phyloP scores from a whole-genome alignment of 2,329 filamentous ascomycete species.

The Ambrosiella cleistominuta region DNA sequence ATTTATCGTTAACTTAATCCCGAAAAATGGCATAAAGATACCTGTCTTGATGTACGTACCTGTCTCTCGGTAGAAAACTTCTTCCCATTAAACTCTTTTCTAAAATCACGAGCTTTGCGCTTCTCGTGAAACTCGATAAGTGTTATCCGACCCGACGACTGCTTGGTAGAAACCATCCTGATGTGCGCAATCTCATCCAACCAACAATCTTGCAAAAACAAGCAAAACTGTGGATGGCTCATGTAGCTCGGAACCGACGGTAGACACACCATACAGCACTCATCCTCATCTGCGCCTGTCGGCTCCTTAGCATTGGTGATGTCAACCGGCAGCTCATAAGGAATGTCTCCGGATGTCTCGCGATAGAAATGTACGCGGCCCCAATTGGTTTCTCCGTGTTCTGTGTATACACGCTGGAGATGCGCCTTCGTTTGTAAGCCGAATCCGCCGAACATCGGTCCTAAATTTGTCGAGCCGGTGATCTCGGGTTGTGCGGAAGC shows the following conservation, averaged over 20 bases:
- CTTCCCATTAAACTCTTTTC: constrained; percentile 76
- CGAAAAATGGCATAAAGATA: too few species aligned
- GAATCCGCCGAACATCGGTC: constrained; percentile 36
- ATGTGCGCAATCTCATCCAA: constrained; percentile 80
- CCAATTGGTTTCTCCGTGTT: constrained; percentile 67
- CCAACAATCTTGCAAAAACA: constrained; percentile 79
- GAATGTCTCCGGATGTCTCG: constrained; percentile 35
- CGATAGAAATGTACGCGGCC: constrained; percentile 89
- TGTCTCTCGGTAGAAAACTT: constrained; percentile 57
- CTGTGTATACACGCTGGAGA: constrained; percentile 53
- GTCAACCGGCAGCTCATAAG: constrained; percentile 15
- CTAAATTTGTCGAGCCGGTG: constrained; percentile 32
- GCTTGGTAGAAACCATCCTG: constrained; percentile 77
- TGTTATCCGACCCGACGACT: constrained; percentile 84
- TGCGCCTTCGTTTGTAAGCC: constrained; percentile 69
- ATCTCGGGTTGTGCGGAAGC: too few species aligned
- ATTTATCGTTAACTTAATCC: background rate
- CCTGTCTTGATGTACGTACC: background rate
- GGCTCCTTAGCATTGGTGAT: background rate
- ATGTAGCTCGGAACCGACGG: constrained; percentile 90
- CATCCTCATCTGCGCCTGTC: constrained; percentile 39
- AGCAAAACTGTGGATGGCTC: constrained; percentile 75
- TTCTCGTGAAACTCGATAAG: constrained; percentile 80
- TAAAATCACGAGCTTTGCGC: constrained; percentile 60
- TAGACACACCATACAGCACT: constrained; percentile 68